A percentile compares a stretch with the other conserved stretches of the same genome.
Evolutionary conservation across 345 rosid species (phyloP).

Genomic region (Salix purpurea): DNA sequence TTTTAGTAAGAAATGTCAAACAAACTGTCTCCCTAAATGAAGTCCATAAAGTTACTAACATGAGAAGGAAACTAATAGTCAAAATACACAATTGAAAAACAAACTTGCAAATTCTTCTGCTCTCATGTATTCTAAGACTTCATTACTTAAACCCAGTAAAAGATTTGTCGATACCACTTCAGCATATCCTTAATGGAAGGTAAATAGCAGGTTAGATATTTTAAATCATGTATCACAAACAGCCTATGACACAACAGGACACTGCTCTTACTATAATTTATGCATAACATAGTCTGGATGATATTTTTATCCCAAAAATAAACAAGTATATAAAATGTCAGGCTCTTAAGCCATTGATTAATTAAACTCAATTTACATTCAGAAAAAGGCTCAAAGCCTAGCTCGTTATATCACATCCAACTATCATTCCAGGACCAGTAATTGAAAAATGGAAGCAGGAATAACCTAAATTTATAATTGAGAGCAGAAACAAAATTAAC

Average conservation of each 20-base stretch:
- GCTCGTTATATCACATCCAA: neutral
- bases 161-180: neutral
- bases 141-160: neutral
- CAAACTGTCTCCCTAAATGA: neutral
- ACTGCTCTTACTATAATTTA: neutral
- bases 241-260: neutral
- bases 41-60: neutral
- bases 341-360: neutral
- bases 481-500: neutral
- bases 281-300: neutral
- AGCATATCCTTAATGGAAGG: neutral
- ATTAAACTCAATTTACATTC: neutral
- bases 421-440: neutral
- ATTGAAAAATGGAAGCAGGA: neutral
- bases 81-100: neutral
- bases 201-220: neutral
- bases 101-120: neutral
- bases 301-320: slow-evolving; percentile 1
- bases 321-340: neutral
- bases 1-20: neutral
- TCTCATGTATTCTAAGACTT: neutral
- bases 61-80: neutral
- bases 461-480: neutral
- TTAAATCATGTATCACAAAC: neutral
- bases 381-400: neutral